These are phyloP conservation scores for Diaporthe sp. DNA, from an alignment of 2,329 filamentous ascomycete genomes.

Conservation along the genomic window DNA sequence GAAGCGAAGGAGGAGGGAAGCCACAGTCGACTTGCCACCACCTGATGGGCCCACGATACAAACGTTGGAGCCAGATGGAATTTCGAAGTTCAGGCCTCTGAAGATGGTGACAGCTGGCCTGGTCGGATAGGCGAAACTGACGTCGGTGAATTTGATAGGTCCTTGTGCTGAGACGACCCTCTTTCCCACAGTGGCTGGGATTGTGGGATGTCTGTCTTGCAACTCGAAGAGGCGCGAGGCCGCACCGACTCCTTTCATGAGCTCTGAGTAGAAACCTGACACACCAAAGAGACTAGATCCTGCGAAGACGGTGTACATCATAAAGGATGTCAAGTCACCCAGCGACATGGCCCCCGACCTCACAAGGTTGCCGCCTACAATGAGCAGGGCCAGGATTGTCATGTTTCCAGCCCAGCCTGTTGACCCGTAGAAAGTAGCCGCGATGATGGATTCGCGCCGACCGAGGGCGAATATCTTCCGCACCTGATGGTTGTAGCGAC, in stretches of 20 bases:
- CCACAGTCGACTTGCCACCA: slow-evolving; percentile 96
- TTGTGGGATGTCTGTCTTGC: slow-evolving; percentile 88
- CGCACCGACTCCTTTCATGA: slow-evolving; percentile 99
- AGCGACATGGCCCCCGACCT: slow-evolving; percentile 88
- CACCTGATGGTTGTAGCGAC: slow-evolving; percentile 92
- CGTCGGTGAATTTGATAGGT: slow-evolving; percentile 87
- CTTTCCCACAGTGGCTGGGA: slow-evolving; percentile 86
- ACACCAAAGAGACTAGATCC: slow-evolving; percentile 92
- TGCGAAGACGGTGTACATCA: slow-evolving; percentile 96
- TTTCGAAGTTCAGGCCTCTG: slow-evolving; percentile 88
- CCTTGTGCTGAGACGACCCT: slow-evolving; percentile 88
- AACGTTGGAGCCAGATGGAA: slow-evolving; percentile 93
- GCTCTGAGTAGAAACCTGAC: slow-evolving; percentile 95
- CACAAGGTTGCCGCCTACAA: slow-evolving; percentile 92
- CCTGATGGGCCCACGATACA: slow-evolving; percentile 97
- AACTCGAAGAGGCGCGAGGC: slow-evolving; percentile 97
- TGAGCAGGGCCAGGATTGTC: slow-evolving; percentile 91
- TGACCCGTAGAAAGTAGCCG: slow-evolving; percentile 88
- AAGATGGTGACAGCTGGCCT: slow-evolving; percentile 94
- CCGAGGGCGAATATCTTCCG: slow-evolving; percentile 93
- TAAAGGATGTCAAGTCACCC: slow-evolving; percentile 93
- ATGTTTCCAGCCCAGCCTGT: slow-evolving; percentile 96
- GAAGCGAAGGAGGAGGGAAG: slow-evolving; percentile 90
- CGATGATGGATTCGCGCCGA: slow-evolving; percentile 87
- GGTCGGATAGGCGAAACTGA: slow-evolving; percentile 93